These are phyloP conservation scores for Coemansia pectinata DNA, from an alignment of 192 early-diverging fungal genomes.

Conservation along the genomic window DNA sequence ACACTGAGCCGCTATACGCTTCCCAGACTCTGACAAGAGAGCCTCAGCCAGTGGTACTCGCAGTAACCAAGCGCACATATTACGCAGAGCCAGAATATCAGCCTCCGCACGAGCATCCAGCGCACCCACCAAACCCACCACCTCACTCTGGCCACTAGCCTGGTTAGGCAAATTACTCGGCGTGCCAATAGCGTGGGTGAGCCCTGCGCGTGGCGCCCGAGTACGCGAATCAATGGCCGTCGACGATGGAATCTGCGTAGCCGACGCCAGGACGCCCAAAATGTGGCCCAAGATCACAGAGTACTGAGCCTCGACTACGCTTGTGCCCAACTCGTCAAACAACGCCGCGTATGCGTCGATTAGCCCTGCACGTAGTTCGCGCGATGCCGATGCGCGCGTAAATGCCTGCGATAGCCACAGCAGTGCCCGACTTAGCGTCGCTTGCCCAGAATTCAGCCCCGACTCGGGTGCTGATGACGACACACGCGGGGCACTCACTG, in stretches of 20 bases:
- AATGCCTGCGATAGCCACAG: slow-evolving; percentile 64
- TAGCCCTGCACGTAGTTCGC: slow-evolving; percentile 75
- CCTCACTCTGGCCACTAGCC: not conserved
- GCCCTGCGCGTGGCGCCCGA: not conserved
- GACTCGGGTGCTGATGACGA: slow-evolving; percentile 11
- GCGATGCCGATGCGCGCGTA: slow-evolving; percentile 60
- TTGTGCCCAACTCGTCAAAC: slow-evolving; percentile 68
- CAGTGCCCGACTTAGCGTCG: slow-evolving; percentile 72
- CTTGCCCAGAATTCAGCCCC: not conserved
- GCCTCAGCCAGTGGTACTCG: slow-evolving; percentile 31
- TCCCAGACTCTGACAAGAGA: slow-evolving; percentile 17
- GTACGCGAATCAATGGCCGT: slow-evolving; percentile 53
- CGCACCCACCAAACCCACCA: slow-evolving; percentile 21
- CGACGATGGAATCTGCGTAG: slow-evolving; percentile 54
- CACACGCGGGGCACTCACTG: not conserved
- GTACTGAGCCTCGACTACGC: slow-evolving; percentile 77
- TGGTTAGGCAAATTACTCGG: not conserved
- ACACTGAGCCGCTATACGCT: slow-evolving; percentile 11
- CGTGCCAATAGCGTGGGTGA: slow-evolving; percentile 16
- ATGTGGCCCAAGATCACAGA: slow-evolving; percentile 66
- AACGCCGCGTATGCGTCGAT: slow-evolving; percentile 77
- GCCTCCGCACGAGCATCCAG: slow-evolving; percentile 63
- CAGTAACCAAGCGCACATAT: slow-evolving; percentile 71
- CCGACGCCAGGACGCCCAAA: slow-evolving; percentile 49
- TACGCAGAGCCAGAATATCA: slow-evolving; percentile 68